Conservation (phyloP, 2,329 filamentous ascomycete genomes). For the Rosellinia necatrix region DNA sequence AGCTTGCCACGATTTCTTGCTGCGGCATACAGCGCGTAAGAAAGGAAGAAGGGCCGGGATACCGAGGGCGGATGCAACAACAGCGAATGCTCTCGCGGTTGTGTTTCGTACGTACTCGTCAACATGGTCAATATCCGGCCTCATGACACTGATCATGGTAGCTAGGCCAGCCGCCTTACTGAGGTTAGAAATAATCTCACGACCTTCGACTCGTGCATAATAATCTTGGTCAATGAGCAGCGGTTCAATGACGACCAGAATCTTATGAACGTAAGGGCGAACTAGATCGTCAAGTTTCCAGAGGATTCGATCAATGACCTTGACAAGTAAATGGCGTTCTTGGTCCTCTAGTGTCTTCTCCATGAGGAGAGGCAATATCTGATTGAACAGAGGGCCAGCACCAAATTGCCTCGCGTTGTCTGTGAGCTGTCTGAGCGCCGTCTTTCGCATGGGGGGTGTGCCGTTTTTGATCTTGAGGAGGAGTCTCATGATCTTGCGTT, state of each 20-base stretch:
- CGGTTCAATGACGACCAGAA: slow-evolving; percentile 98
- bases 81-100: slow-evolving; percentile 93
- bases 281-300: slow-evolving; percentile 99
- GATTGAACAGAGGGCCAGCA: slow-evolving; percentile 91
- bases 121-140: slow-evolving; percentile 96
- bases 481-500: slow-evolving; percentile 97
- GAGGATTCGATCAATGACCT: slow-evolving; percentile 96
- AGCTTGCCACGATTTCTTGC: slow-evolving; percentile 99
- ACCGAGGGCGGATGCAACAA: slow-evolving; percentile 93
- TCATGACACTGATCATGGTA: slow-evolving; percentile 99
- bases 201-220: slow-evolving; percentile 95
- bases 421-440: slow-evolving; percentile 92
- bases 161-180: slow-evolving; percentile 95
- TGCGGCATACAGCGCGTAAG: slow-evolving; percentile 91
- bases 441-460: slow-evolving; percentile 98
- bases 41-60: slow-evolving; percentile 96
- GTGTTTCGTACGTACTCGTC: slow-evolving; percentile 99
- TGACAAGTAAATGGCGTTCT: slow-evolving; percentile 96
- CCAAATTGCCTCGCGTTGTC: slow-evolving; percentile 97
- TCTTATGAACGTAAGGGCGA: slow-evolving; percentile 96
- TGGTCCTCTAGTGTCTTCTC: slow-evolving; percentile 98
- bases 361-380: slow-evolving; percentile 96
- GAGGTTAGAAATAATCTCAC: slow-evolving; percentile 98
- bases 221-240: slow-evolving; percentile 99
- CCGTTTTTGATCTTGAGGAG: slow-evolving; percentile 99